Evolutionary conservation across 306 rosid genomes (phyloP), one percentile per base, ranked within the genome.

Genomic region (Cucurbita maxima): DNA sequence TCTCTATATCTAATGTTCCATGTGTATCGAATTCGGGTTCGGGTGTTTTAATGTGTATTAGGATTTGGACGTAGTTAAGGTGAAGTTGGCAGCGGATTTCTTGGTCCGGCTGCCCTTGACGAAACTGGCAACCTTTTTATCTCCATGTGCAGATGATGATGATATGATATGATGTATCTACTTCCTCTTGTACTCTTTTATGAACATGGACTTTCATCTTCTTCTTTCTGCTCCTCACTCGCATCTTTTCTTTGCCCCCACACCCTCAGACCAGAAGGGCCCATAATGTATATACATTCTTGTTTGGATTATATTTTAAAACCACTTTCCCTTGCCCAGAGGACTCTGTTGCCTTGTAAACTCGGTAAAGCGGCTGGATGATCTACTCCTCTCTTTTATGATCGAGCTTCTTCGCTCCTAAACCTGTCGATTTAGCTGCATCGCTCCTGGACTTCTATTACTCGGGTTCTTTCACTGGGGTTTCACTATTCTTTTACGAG

Each of bases 1-100:
- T 72, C 75, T 76, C 75, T 74, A 58, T 72, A 76, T 76, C 75
- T 74, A 58, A 77, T 82, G 82, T 76, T 79, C 79, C 80, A 69
- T 69, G 58, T 69, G 58, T 69, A 69, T 69, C 30, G 73, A 69
- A 69, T 47, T 47, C 3, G 58, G 73, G 43, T 48, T 68, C 18
- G 48, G 40, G 63, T 62, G 80, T 75, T 77, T 44, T 66, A 66
- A 72, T 69, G 12, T 53, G 77, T 60, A 25, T 67, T 55, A 44
- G 64, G 69, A 37, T 77, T 69, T 68, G 41, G 52, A 57, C 60
- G 79, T 59, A 60, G 19, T 54, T 71, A 40, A 51, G 76, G 38
- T 64, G 51, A 41, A 72, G 45, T 57, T 80, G 75, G 77, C 63
- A 34, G 71, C 51, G 71, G 71, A 69, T 66, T 44, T 66, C 37